These are phyloP conservation scores for Fusarium ambrosium DNA, from an alignment of 2,329 filamentous ascomycete genomes.

Conservation along the genomic window DNA sequence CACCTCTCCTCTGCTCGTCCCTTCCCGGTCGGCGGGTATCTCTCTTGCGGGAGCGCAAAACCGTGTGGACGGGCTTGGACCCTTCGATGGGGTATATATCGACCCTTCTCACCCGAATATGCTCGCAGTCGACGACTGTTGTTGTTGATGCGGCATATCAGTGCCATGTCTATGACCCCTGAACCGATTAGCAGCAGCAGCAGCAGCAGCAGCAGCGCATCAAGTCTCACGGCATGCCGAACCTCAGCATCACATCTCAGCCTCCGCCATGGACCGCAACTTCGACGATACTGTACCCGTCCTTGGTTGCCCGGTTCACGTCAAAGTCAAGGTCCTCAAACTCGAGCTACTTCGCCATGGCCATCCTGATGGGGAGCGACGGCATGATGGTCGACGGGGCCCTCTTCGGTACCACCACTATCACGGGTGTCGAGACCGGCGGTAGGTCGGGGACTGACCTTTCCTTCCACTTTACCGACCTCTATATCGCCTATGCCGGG, in stretches of 20 bases:
- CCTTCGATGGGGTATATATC: slow-evolving; percentile 10
- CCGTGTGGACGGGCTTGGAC: background rate
- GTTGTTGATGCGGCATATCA: slow-evolving; percentile 19
- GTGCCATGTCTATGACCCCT: background rate
- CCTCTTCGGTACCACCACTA: slow-evolving; percentile 35
- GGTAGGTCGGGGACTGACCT: slow-evolving; percentile 23
- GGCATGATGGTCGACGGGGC: slow-evolving; percentile 36
- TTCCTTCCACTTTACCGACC: slow-evolving; percentile 46
- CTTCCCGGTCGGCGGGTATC: background rate
- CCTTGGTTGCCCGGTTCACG: slow-evolving; percentile 38
- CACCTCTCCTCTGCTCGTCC: background rate
- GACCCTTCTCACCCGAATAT: slow-evolving; percentile 14
- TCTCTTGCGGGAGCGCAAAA: background rate
- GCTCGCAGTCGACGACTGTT: background rate
- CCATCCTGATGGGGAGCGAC: slow-evolving; percentile 35
- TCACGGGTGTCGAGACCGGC: slow-evolving; percentile 31
- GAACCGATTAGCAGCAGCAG: background rate
- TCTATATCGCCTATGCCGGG: slow-evolving; percentile 42
- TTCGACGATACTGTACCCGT: slow-evolving; percentile 39
- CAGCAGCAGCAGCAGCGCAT: background rate
- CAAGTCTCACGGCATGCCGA: slow-evolving; percentile 24
- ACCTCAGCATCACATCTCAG: slow-evolving; percentile 40
- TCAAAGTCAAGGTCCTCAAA: slow-evolving; percentile 5
- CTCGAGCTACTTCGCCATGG: slow-evolving; percentile 47
- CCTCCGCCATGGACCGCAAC: slow-evolving; percentile 40